Evolutionary conservation across 768 basidiomycete species (phyloP).

Genomic region (Mycena haematopus): DNA sequence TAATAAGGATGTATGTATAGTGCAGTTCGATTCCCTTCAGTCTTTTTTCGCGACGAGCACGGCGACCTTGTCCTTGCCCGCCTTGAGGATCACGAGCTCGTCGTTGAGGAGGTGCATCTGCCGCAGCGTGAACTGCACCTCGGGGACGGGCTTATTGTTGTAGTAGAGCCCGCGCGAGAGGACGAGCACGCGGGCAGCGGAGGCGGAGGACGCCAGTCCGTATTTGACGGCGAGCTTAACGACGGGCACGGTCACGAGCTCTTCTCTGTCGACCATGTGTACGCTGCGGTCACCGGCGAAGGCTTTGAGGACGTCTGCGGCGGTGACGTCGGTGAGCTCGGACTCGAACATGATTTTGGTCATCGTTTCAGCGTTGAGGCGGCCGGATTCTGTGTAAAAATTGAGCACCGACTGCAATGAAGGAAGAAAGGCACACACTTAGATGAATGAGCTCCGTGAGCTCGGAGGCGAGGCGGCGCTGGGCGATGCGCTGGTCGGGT

Average conservation of each 20-base stretch:
- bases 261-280: constrained; percentile 51
- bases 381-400: constrained; percentile 43
- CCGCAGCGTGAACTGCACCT: constrained; percentile 50
- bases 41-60: constrained; percentile 50
- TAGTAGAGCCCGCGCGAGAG: constrained; percentile 73
- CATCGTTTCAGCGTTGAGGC: constrained; percentile 47
- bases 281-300: constrained; percentile 73
- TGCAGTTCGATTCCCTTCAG: neutral
- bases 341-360: constrained; percentile 53
- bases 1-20: constrained; percentile 8
- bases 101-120: constrained; percentile 61
- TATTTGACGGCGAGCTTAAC: constrained; percentile 66
- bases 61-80: constrained; percentile 75
- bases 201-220: constrained; percentile 65
- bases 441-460: constrained; percentile 60
- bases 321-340: constrained; percentile 52
- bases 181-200: constrained; percentile 68
- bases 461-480: constrained; percentile 56
- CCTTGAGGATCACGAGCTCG: constrained; percentile 68
- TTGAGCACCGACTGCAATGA: neutral
- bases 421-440: constrained; percentile 34
- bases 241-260: constrained; percentile 61
- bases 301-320: constrained; percentile 63
- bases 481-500: constrained; percentile 54
- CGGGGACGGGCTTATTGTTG: constrained; percentile 67